These are phyloP conservation scores for Colletotrichum endophyticum DNA, from an alignment of 2,329 filamentous ascomycete genomes.

Conservation along the genomic window DNA sequence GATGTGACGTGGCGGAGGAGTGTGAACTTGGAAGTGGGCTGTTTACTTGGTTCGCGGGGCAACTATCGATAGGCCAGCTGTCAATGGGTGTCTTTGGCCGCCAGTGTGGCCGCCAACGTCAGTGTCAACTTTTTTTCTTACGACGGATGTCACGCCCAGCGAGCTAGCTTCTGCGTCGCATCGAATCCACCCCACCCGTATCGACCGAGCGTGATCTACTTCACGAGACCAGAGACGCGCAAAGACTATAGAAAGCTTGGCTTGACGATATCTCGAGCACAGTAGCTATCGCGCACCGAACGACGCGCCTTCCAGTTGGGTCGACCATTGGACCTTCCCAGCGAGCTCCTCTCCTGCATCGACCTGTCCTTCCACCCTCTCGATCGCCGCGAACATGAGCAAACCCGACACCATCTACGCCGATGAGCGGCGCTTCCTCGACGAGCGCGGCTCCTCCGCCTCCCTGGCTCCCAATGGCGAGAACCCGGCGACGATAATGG, in stretches of 20 bases:
- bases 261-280: not conserved
- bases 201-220: constrained; percentile 1
- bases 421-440: constrained; percentile 82
- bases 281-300: not conserved
- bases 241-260: not conserved
- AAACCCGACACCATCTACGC: constrained; percentile 68
- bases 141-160: not conserved
- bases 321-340: not conserved
- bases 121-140: constrained; percentile 1
- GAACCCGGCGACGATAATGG: constrained; percentile 94
- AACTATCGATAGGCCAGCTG: constrained; percentile 49
- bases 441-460: constrained; percentile 84
- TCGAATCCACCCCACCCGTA: not conserved
- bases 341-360: not conserved
- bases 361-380: not conserved
- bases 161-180: not conserved
- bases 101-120: not conserved
- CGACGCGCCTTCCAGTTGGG: not conserved
- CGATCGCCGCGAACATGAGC: constrained; percentile 29
- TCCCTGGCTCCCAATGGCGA: constrained; percentile 82
- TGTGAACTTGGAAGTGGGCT: constrained; percentile 9
- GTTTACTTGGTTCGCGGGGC: constrained; percentile 41
- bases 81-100: not conserved
- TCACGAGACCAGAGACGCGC: not conserved
- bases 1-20: not conserved